These are phyloP conservation scores for Spathaspora sp. DNA, from an alignment of 1,139 yeast genomes.

Conservation along the genomic window DNA sequence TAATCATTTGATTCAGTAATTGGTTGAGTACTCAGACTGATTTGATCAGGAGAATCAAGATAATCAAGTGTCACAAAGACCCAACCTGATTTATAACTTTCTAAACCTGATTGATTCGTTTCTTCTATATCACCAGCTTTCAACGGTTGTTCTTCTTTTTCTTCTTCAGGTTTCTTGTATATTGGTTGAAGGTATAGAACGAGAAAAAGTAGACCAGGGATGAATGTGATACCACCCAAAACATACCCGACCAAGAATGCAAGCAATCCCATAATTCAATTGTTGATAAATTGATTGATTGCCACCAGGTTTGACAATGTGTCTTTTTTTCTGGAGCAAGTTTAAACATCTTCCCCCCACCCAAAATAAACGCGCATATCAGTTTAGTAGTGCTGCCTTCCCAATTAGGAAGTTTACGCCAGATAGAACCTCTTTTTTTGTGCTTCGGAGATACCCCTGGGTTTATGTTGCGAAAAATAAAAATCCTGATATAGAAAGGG, in stretches of 20 bases:
- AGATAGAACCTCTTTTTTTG: no score
- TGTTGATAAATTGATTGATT: not conserved
- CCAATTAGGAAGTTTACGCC: no score
- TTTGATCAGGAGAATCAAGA: constrained; percentile 45
- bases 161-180: not conserved
- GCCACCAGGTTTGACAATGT: not conserved
- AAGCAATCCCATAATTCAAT: constrained; percentile 1
- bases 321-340: not conserved
- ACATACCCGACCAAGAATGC: constrained; percentile 34
- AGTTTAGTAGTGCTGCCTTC: no score
- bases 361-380: no score
- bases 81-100: constrained; percentile 76
- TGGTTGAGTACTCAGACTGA: constrained; percentile 32
- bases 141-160: constrained; percentile 21
- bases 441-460: not conserved
- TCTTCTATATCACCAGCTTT: constrained; percentile 68
- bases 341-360: no score
- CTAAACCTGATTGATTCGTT: constrained; percentile 56
- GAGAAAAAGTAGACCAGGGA: constrained; percentile 52
- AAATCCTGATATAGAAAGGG: no score
- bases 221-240: constrained; percentile 77
- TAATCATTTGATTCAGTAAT: constrained; percentile 39
- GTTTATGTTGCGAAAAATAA: no score
- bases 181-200: constrained; percentile 38
- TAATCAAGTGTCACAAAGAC: constrained; percentile 79